Conservation (phyloP, 306 rosid species). For the Acacia confusa region DNA sequence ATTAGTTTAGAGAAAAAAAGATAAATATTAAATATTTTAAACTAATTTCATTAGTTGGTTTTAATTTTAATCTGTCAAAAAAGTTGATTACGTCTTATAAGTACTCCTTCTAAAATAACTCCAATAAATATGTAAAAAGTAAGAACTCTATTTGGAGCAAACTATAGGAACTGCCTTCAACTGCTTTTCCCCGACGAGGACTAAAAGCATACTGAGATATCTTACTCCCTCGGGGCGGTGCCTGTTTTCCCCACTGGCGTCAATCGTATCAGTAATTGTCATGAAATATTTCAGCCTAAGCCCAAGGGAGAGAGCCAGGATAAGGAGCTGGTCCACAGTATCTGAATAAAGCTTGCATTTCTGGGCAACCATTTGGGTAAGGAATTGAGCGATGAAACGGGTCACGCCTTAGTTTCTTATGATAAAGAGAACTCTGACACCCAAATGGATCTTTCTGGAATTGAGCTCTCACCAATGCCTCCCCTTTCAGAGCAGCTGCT, state of each 20-base stretch:
- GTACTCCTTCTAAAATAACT: too few species aligned
- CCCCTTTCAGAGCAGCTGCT: slow-evolving; percentile 75
- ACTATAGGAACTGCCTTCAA: not conserved
- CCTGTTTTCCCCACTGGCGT: not conserved
- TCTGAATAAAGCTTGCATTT: slow-evolving; percentile 81
- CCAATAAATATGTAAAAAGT: not conserved
- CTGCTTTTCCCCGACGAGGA: too few species aligned
- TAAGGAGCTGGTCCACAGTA: slow-evolving; percentile 75
- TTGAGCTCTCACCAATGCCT: slow-evolving; percentile 79
- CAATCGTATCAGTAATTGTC: not conserved
- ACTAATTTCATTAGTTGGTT: too few species aligned
- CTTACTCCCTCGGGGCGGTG: not conserved
- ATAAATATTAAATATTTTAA: too few species aligned
- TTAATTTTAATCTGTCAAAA: too few species aligned
- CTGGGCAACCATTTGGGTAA: slow-evolving; percentile 90
- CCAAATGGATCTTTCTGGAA: slow-evolving; percentile 82
- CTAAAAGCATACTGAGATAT: too few species aligned
- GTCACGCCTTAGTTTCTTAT: slow-evolving; percentile 76
- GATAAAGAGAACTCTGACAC: slow-evolving; percentile 74
- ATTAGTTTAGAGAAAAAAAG: too few species aligned
- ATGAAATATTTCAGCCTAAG: not conserved
- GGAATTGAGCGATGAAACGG: slow-evolving; percentile 93
- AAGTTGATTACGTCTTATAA: too few species aligned
- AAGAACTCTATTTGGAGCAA: not conserved
- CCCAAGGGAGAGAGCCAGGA: slow-evolving; percentile 78